A percentile compares a stretch with the other conserved stretches of the same genome.
Conservation (phyloP, 2,329 filamentous ascomycete species). For the Botryotinia convoluta region DNA sequence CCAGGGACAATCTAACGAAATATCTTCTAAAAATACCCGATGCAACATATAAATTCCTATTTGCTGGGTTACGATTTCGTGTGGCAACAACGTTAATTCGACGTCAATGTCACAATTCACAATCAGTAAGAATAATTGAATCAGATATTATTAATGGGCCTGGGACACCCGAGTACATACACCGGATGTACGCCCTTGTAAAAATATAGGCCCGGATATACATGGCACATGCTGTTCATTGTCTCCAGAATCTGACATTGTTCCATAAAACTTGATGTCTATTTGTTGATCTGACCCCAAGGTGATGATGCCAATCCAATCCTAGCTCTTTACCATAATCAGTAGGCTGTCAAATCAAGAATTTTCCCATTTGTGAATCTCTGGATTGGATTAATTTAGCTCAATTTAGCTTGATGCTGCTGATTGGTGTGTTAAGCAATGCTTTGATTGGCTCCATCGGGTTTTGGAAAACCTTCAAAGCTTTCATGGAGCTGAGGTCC, state of each 20-base stretch:
- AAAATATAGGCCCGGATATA: neutral
- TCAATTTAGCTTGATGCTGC: neutral
- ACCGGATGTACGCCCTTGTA: neutral
- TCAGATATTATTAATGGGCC: neutral
- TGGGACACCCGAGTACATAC: neutral
- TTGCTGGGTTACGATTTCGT: neutral
- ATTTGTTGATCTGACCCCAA: constrained; percentile 1
- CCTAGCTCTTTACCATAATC: neutral
- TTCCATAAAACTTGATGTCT: neutral
- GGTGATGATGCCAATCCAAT: neutral
- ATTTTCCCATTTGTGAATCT: neutral
- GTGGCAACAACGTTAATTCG: constrained; percentile 2
- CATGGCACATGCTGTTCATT: neutral
- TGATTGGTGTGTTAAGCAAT: neutral
- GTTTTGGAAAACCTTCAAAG: neutral
- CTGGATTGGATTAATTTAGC: neutral
- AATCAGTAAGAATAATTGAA: neutral
- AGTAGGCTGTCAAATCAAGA: neutral
- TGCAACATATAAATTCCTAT: neutral
- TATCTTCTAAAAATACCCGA: neutral
- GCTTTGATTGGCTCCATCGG: constrained; percentile 1
- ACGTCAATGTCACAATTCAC: neutral
- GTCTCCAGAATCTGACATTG: neutral
- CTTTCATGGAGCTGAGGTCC: neutral
- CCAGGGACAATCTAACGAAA: neutral